Percentiles rank a stretch among this genome's conserved stretches.
phyloP scores from a whole-genome alignment of 2,329 filamentous ascomycete species.

The Hymenoscyphus albidus region DNA sequence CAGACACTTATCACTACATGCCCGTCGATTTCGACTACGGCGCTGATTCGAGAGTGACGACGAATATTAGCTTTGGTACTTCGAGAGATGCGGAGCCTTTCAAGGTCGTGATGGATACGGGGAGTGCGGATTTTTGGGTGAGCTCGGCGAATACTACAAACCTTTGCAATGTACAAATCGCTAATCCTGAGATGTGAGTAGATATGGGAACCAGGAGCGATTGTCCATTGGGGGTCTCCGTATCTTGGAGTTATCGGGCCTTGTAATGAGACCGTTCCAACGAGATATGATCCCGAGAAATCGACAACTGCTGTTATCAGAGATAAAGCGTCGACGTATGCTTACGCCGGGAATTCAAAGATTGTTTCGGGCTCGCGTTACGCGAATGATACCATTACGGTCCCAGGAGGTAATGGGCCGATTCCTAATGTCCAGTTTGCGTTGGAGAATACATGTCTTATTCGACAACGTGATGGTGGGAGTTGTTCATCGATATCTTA shows the following conservation, averaged over 20 bases:
- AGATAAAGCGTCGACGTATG: conserved; percentile 15
- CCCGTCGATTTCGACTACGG: conserved; percentile 22
- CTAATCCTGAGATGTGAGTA: neutral
- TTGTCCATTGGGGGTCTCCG: conserved; percentile 21
- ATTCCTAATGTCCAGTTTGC: conserved; percentile 31
- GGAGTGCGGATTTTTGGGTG: conserved; percentile 23
- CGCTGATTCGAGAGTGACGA: conserved; percentile 17
- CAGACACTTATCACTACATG: conserved; percentile 16
- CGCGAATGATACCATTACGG: conserved; percentile 29
- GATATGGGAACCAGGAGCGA: conserved; percentile 18
- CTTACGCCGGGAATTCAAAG: conserved; percentile 21
- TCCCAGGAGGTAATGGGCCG: conserved; percentile 23
- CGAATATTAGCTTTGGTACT: conserved; percentile 20
- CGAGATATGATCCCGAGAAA: conserved; percentile 14
- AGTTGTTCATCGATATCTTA: conserved; percentile 25
- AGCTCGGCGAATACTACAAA: neutral
- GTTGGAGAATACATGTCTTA: conserved; percentile 28
- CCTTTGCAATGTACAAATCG: no score
- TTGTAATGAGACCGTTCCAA: conserved; percentile 18
- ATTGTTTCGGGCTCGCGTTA: conserved; percentile 15
- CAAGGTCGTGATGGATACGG: conserved; percentile 21
- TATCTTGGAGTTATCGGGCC: conserved; percentile 18
- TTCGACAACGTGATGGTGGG: conserved; percentile 22
- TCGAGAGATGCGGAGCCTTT: conserved; percentile 12
- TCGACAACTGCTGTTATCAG: conserved; percentile 14